A percentile compares a stretch with the other conserved stretches of the same genome.
Evolutionary conservation across 2,329 filamentous ascomycete species (phyloP).

Genomic region (Fusarium domesticum): DNA sequence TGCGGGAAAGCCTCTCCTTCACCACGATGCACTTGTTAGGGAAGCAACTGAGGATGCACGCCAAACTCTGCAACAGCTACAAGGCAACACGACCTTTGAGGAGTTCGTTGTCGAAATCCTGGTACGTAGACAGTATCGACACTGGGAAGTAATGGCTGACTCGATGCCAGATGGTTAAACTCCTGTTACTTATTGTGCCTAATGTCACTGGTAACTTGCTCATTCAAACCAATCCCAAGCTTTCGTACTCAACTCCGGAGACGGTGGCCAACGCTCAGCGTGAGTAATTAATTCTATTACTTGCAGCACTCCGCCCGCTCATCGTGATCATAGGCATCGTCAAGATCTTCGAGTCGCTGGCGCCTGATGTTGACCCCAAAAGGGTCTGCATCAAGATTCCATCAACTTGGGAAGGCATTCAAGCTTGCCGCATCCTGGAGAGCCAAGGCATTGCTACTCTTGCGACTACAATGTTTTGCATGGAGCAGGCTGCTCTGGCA

Average conservation of each 20-base stretch:
- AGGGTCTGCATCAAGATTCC: constrained; percentile 63
- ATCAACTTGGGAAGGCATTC: constrained; percentile 60
- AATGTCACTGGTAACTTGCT: constrained; percentile 52
- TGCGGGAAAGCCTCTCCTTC: constrained; percentile 16
- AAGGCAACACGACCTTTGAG: constrained; percentile 29
- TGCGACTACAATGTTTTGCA: constrained; percentile 61
- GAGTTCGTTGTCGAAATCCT: constrained; percentile 56
- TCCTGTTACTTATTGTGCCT: constrained; percentile 50
- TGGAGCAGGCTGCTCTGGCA: constrained; percentile 58
- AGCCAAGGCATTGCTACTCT: constrained; percentile 54
- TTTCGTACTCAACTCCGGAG: constrained; percentile 48
- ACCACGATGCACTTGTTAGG: constrained; percentile 31
- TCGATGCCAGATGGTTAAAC: constrained; percentile 49
- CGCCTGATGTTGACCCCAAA: constrained; percentile 37
- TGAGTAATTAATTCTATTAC: constrained; percentile 28
- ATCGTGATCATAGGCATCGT: constrained; percentile 42
- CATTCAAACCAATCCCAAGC: constrained; percentile 58
- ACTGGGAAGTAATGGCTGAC: not conserved
- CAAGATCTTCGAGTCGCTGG: constrained; percentile 22
- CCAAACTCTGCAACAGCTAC: constrained; percentile 13
- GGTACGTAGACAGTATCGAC: constrained; percentile 31
- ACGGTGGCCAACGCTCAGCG: constrained; percentile 51
- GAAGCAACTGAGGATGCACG: constrained; percentile 27
- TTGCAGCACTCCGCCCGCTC: not conserved
- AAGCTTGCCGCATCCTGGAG: constrained; percentile 56